Evolutionary conservation across 306 rosid species (phyloP).

Genomic region (Vigna trinervia): DNA sequence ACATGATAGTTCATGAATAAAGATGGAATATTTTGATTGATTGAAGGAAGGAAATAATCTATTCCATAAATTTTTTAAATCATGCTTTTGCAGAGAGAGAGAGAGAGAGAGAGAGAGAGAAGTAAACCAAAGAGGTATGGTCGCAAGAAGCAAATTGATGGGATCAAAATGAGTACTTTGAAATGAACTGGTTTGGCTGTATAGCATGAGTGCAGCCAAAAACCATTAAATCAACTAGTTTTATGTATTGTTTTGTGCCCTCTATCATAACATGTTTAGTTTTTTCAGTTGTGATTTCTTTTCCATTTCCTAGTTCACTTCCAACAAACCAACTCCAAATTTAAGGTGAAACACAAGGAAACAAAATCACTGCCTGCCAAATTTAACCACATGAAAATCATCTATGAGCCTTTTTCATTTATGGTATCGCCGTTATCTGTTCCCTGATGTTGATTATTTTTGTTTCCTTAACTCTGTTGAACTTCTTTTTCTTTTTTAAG

Average conservation of each 20-base stretch:
- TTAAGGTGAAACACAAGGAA: conserved; percentile 32
- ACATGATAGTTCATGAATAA: conserved; percentile 67
- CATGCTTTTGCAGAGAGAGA: conserved; percentile 3
- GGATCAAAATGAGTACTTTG: conserved; percentile 44
- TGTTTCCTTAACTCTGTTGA: conserved; percentile 2
- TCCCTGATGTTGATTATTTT: neutral
- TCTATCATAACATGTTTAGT: conserved; percentile 24
- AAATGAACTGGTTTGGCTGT: conserved; percentile 43
- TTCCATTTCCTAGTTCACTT: conserved; percentile 16
- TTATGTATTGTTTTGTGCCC: conserved; percentile 24
- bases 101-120: neutral
- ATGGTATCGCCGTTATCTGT: neutral
- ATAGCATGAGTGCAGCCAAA: conserved; percentile 47
- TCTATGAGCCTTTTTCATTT: neutral
- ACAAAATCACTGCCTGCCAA: conserved; percentile 18
- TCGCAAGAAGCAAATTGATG: conserved; percentile 45
- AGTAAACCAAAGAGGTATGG: conserved; percentile 39
- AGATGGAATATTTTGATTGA: conserved; percentile 60
- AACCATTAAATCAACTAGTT: conserved; percentile 19
- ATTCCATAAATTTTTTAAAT: conserved; percentile 37
- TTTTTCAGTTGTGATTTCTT: neutral
- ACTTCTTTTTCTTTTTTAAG: neutral
- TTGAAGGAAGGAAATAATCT: conserved; percentile 47
- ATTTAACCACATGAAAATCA: conserved; percentile 3
- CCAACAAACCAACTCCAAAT: conserved; percentile 22